Base-by-base conservation (phyloP, 108 stramenopile genomes). In the Nannochloropsis granulata region DNA sequence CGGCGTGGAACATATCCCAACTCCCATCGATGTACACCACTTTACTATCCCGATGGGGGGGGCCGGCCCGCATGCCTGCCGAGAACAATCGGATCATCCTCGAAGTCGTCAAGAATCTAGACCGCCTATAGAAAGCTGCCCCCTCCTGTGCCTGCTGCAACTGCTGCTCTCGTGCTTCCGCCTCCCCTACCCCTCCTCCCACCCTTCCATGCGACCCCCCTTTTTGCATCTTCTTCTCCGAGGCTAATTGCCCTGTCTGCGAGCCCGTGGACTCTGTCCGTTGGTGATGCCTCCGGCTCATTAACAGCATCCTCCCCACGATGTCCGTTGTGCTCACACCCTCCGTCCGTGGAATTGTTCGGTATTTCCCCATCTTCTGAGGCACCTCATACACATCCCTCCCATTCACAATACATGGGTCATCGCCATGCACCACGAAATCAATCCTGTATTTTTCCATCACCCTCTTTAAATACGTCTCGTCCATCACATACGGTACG, bases 1-100 rank as follows among this genome's bases (percentile, higher is more conserved):
- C 99, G 24, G 95, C 94, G 90, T 98, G 97, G 89, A 99, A 99
- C 94, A 99, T 93, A 90, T 99, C 99, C 95, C 95, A 99, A 21
- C 25, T 44, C 78, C 99, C 99, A 90, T 95, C 96, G 34, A 99
- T 93, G 88, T 99, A 99, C 78, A 98, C 93, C 11, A 99, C 94
- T 25, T 89, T 87, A 90, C 93, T 94, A 25, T 88, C 94, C 44
- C 92, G 91, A 44, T 86, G 92, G n/a, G 99, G 97, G 9, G 56
- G 56, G 9, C 56, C 56, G 45, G 94, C 91, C 71, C 92, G 90
- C 25, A 94, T 90, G 79, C 92, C 94, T 13, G 94, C 94, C 11
- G 84, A 92, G 90, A 99, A 99, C 46, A 95, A 85, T 13, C 95
- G 92, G 45, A 98, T 82, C 93, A 98, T 93, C 3, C 81, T 21